These are phyloP conservation scores for Nicotiana rustica DNA, from an alignment of 305 asterid genomes.

Conservation along the genomic window DNA sequence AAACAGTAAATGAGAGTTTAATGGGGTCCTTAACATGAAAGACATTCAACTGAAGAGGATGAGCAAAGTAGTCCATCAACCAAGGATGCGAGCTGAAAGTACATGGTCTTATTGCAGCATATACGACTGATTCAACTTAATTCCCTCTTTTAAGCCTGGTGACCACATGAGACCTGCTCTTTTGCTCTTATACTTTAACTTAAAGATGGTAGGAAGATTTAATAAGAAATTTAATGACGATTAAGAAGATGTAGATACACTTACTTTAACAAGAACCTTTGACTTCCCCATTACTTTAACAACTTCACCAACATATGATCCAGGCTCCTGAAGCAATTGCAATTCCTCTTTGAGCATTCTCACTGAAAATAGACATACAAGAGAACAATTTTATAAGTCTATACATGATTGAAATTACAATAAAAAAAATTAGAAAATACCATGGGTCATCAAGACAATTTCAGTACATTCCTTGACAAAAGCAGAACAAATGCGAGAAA, in stretches of 20 bases:
- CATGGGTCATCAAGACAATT: background rate
- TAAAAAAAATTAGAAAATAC: background rate
- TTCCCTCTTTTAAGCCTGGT: background rate
- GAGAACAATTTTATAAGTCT: background rate
- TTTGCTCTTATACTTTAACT: background rate
- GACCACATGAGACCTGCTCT: constrained; percentile 17
- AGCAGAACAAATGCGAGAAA: background rate
- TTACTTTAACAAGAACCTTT: constrained; percentile 83
- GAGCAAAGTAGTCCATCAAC: background rate
- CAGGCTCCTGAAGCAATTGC: constrained; percentile 92
- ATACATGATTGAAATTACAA: background rate
- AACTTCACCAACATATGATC: constrained; percentile 89
- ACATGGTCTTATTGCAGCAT: background rate
- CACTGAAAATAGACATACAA: constrained; percentile 42
- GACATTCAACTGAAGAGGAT: background rate
- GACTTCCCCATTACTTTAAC: constrained; percentile 93
- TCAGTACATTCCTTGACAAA: background rate
- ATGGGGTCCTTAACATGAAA: background rate
- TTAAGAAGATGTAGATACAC: constrained; percentile 34
- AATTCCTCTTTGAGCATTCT: constrained; percentile 80
- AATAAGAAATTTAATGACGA: background rate
- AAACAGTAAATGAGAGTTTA: background rate
- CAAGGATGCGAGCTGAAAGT: background rate
- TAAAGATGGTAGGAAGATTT: background rate
- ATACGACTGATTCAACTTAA: background rate